Evolutionary conservation across 495 filamentous ascomycete species (phyloP).

Genomic region (Xylaria venustula): DNA sequence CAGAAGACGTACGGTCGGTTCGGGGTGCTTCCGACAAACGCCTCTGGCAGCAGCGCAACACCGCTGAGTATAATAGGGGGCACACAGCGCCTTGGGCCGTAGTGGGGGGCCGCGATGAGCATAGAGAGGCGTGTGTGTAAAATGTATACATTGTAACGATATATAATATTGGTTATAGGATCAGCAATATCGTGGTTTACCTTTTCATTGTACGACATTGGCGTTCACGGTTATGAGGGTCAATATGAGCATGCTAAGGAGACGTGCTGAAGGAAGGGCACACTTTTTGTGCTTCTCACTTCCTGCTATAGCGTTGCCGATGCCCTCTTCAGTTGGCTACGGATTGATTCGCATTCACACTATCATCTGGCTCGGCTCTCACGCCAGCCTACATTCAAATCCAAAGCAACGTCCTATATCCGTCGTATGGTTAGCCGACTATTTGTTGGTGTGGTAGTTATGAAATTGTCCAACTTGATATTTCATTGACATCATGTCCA

Average conservation of each 20-base stretch:
- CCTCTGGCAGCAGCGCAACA: slow-evolving; percentile 42
- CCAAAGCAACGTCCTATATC: too few relatives aligned
- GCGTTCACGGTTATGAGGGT: slow-evolving; percentile 4
- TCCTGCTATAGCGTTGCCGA: too few relatives aligned
- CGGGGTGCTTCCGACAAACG: slow-evolving; percentile 72
- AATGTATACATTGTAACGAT: slow-evolving; percentile 11
- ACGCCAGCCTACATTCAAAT: too few relatives aligned
- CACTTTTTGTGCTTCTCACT: too few relatives aligned
- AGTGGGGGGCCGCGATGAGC: slow-evolving; percentile 1
- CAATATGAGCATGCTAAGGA: neutral
- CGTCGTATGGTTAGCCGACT: too few relatives aligned
- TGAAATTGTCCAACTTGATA: too few relatives aligned
- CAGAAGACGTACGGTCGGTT: slow-evolving; percentile 97
- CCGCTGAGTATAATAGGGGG: slow-evolving; percentile 59
- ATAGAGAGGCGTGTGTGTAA: neutral
- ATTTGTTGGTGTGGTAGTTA: too few relatives aligned
- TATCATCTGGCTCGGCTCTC: too few relatives aligned
- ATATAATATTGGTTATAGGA: neutral
- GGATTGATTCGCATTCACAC: too few relatives aligned
- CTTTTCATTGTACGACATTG: slow-evolving; percentile 2
- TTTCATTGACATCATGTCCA: too few relatives aligned
- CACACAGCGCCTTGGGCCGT: slow-evolving; percentile 66
- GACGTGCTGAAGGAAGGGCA: neutral
- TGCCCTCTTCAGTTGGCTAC: too few relatives aligned
- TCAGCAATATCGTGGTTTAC: neutral